phyloP scores from a whole-genome alignment of 305 asterid species.

The Solanum hybrid region DNA sequence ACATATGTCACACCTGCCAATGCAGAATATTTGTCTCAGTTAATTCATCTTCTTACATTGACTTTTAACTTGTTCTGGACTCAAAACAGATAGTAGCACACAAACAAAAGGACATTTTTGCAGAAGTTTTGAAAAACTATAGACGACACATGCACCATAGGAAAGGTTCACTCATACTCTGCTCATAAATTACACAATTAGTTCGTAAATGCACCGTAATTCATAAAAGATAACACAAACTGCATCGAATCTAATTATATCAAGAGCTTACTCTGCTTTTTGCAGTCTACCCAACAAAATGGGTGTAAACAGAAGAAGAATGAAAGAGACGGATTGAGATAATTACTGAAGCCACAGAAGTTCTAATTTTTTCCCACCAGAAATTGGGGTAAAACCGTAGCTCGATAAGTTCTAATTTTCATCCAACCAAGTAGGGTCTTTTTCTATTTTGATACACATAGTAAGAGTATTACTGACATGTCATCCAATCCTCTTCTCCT shows the following conservation, averaged over 20 bases:
- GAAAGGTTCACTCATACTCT: not conserved
- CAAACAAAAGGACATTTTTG: not conserved
- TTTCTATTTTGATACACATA: not conserved
- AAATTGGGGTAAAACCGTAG: not conserved
- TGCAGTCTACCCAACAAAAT: not conserved
- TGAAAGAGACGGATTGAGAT: not conserved
- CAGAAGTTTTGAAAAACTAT: not conserved
- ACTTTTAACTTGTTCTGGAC: not conserved
- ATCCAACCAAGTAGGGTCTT: not conserved
- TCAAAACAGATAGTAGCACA: not conserved
- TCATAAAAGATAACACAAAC: not conserved
- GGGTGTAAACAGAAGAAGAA: not conserved
- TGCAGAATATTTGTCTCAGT: constrained; percentile 7
- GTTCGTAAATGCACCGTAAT: not conserved
- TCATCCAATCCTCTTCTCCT: not conserved
- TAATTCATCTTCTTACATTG: not conserved
- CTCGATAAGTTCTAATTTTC: not conserved
- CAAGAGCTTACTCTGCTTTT: not conserved
- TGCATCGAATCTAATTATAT: not conserved
- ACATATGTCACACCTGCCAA: constrained; percentile 58
- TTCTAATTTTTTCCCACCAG: not conserved
- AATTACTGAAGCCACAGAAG: not conserved
- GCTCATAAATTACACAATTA: not conserved
- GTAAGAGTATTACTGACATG: not conserved
- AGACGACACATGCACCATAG: not conserved